These are phyloP conservation scores for Thozetella sp. DNA, from an alignment of 495 filamentous ascomycete genomes.

Conservation along the genomic window DNA sequence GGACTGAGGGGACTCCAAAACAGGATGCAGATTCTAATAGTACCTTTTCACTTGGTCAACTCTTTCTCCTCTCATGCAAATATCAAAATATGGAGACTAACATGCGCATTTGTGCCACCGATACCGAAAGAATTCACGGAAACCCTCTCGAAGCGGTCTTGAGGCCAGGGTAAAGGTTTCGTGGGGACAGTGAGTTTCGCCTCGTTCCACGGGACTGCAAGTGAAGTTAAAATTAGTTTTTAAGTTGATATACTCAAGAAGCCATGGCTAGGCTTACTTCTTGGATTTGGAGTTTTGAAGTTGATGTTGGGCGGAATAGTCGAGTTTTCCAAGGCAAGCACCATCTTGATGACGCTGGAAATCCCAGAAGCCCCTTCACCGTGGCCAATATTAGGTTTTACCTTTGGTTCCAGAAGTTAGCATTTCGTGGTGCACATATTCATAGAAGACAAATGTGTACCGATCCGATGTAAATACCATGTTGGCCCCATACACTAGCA, in stretches of 20 bases:
- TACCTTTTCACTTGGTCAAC: neutral
- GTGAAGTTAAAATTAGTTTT: neutral
- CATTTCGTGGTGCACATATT: conserved; percentile 10
- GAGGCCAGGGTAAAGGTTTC: conserved; percentile 26
- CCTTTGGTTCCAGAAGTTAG: conserved; percentile 4
- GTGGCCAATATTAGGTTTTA: conserved; percentile 55
- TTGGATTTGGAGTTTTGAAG: conserved; percentile 18
- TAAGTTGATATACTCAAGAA: no score
- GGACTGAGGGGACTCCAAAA: neutral
- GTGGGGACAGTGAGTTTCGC: conserved; percentile 17
- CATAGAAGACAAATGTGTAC: neutral
- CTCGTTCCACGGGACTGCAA: neutral
- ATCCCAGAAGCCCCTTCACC: conserved; percentile 50
- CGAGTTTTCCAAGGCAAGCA: conserved; percentile 49
- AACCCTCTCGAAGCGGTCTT: conserved; percentile 23
- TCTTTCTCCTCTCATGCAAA: neutral
- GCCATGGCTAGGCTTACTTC: neutral
- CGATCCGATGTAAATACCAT: neutral
- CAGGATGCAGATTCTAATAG: neutral
- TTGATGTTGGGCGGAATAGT: conserved; percentile 36
- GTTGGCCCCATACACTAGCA: neutral
- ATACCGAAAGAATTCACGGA: conserved; percentile 34
- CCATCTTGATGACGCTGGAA: conserved; percentile 51
- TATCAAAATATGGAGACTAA: conserved; percentile 11
- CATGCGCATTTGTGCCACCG: conserved; percentile 34